Evolutionary conservation across 2,329 filamentous ascomycete species (phyloP).

Genomic region (Grosmannia penicillata): DNA sequence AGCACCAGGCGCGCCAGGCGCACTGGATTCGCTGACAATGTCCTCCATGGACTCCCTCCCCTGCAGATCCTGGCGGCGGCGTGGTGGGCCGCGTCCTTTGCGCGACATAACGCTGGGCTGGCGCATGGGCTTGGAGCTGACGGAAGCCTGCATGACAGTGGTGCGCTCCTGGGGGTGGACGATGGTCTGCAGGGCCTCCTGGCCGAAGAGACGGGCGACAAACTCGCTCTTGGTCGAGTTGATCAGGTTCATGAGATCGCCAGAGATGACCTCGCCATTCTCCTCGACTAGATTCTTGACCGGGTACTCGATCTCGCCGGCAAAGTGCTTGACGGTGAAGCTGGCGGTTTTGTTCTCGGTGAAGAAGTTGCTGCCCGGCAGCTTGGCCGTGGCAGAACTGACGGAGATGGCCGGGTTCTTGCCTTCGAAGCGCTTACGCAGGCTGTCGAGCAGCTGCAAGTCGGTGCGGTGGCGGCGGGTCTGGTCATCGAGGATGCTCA

Average conservation of each 20-base stretch:
- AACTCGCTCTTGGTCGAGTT: constrained; percentile 80
- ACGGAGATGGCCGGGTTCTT: constrained; percentile 87
- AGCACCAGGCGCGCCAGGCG: constrained; percentile 4
- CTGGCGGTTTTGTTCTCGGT: constrained; percentile 66
- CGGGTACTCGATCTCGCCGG: constrained; percentile 90
- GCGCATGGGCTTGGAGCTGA: constrained; percentile 87
- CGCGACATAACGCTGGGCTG: constrained; percentile 84
- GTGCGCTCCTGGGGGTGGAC: constrained; percentile 84
- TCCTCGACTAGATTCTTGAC: constrained; percentile 80
- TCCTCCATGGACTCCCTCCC: constrained; percentile 30
- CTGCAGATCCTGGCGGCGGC: constrained; percentile 18
- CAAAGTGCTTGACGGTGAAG: constrained; percentile 91
- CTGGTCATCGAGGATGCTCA: constrained; percentile 93
- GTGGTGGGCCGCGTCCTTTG: constrained; percentile 29
- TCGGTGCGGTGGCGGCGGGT: constrained; percentile 81
- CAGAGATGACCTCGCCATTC: constrained; percentile 91
- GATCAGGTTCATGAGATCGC: constrained; percentile 89
- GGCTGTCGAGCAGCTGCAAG: constrained; percentile 75
- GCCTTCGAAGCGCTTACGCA: constrained; percentile 84
- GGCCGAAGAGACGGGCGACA: constrained; percentile 81
- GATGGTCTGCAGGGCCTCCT: constrained; percentile 82
- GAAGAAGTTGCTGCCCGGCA: constrained; percentile 80
- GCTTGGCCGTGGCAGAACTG: constrained; percentile 54
- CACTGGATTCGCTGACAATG: constrained; percentile 23
- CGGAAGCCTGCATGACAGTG: constrained; percentile 88